Evolutionary conservation across 108 stramenopile genomes (phyloP).

Genomic region (Seminavis robusta): DNA sequence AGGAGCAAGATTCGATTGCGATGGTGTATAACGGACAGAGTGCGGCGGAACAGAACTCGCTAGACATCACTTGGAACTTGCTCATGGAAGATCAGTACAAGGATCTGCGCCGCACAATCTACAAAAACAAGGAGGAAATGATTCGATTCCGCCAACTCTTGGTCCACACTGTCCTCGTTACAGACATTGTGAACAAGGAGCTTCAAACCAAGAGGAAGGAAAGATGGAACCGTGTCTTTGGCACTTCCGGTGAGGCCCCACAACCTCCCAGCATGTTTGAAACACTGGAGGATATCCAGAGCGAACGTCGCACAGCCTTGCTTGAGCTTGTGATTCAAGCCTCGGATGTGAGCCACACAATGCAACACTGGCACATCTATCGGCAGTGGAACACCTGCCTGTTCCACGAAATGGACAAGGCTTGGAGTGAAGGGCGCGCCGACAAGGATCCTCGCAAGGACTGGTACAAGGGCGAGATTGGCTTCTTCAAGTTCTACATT

Average conservation of each 20-base stretch:
- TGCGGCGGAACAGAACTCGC: conserved; percentile 47
- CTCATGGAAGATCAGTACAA: conserved; percentile 28
- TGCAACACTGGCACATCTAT: conserved; percentile 18
- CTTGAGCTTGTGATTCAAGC: too few species aligned
- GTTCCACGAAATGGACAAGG: conserved; percentile 39
- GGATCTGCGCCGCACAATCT: conserved; percentile 30
- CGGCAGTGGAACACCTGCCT: conserved; percentile 37
- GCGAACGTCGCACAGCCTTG: too few species aligned
- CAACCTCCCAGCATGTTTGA: too few species aligned
- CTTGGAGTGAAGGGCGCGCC: conserved; percentile 27
- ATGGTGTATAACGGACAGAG: conserved; percentile 49
- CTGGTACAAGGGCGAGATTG: conserved; percentile 43
- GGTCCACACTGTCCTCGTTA: conserved; percentile 47
- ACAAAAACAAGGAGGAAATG: conserved; percentile 25
- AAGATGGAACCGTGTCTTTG: too few species aligned
- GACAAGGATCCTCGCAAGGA: conserved; percentile 31
- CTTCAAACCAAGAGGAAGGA: too few species aligned
- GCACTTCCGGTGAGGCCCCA: too few species aligned
- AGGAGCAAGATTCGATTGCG: conserved; percentile 33
- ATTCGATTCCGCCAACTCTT: conserved; percentile 46
- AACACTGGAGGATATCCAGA: too few species aligned
- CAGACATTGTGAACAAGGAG: conserved; percentile 44
- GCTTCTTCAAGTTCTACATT: conserved; percentile 39
- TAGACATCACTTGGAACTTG: conserved; percentile 46
- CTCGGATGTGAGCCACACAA: conserved; percentile 10